phyloP scores from a whole-genome alignment of 2,329 filamentous ascomycete genomes.

The Penicillium sp. region DNA sequence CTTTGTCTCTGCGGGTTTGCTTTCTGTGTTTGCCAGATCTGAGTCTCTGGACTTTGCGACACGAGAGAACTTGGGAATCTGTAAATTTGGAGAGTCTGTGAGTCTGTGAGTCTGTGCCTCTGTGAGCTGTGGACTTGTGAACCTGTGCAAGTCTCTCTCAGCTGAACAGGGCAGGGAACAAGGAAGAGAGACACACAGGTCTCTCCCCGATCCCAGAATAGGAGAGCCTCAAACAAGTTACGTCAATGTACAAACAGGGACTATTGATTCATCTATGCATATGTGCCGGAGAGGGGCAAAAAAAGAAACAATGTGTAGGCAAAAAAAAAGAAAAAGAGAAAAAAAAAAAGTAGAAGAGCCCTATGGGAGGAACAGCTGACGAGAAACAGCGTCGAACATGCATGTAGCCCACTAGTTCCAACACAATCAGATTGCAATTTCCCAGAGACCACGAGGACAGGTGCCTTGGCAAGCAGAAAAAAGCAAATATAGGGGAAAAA shows the following conservation, averaged over 20 bases:
- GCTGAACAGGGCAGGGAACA: conserved; percentile 1
- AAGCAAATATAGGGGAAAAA: conserved; percentile 9
- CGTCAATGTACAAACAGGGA: conserved; percentile 1
- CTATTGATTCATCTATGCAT: conserved; percentile 10
- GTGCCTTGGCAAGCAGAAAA: neutral
- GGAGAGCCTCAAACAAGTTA: neutral
- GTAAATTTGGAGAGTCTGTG: neutral
- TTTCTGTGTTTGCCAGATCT: neutral
- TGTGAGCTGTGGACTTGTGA: neutral
- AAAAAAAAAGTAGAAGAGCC: neutral
- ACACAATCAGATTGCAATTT: neutral
- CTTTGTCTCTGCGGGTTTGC: neutral
- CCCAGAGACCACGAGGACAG: conserved; percentile 4
- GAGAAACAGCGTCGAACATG: conserved; percentile 4
- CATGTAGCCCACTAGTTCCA: neutral
- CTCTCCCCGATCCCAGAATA: conserved; percentile 2
- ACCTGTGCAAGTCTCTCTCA: neutral
- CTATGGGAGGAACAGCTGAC: neutral
- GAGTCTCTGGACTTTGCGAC: neutral
- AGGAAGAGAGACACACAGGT: neutral
- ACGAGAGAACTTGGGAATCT: neutral
- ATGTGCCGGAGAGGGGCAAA: neutral
- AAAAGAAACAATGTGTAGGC: no score
- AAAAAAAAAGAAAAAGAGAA: neutral
- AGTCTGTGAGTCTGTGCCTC: neutral